Evolutionary conservation across 768 basidiomycete genomes (phyloP).

Genomic region (Termitomyces sp.): DNA sequence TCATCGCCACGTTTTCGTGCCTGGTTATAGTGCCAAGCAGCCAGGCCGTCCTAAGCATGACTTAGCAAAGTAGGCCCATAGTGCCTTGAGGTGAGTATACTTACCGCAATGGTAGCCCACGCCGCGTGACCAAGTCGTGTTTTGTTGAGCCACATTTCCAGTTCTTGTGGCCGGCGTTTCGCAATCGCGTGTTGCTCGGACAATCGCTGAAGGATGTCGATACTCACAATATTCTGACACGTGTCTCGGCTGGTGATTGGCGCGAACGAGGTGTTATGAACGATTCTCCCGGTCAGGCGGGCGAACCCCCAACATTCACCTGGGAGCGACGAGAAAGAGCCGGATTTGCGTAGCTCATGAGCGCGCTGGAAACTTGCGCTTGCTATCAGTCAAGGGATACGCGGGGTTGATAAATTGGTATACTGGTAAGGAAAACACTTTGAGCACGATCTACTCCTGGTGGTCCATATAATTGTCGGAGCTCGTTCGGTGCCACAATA

Average conservation of each 20-base stretch:
- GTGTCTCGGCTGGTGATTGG: slow-evolving; percentile 17
- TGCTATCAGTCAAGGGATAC: not conserved
- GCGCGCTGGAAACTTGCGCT: slow-evolving; percentile 13
- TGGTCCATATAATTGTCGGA: slow-evolving; percentile 15
- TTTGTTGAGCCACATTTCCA: slow-evolving; percentile 22
- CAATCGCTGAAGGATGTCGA: slow-evolving; percentile 16
- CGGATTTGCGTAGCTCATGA: slow-evolving; percentile 1
- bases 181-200: slow-evolving; percentile 18
- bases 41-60: slow-evolving; percentile 19
- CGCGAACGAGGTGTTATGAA: slow-evolving; percentile 15
- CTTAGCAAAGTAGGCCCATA: not conserved
- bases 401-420: not conserved
- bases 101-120: slow-evolving; percentile 22
- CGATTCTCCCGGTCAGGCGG: slow-evolving; percentile 12
- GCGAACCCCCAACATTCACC: slow-evolving; percentile 12
- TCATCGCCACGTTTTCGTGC: slow-evolving; percentile 28
- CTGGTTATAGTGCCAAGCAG: slow-evolving; percentile 25
- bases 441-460: slow-evolving; percentile 15
- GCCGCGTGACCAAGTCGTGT: slow-evolving; percentile 23
- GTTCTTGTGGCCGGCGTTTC: slow-evolving; percentile 13
- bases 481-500: slow-evolving; percentile 14
- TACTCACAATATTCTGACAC: slow-evolving; percentile 10
- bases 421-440: slow-evolving; percentile 16
- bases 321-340: slow-evolving; percentile 9
- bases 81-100: not conserved